Base-by-base conservation (phyloP, 2,329 filamentous ascomycete genomes). In the Exophiala spinifera region DNA sequence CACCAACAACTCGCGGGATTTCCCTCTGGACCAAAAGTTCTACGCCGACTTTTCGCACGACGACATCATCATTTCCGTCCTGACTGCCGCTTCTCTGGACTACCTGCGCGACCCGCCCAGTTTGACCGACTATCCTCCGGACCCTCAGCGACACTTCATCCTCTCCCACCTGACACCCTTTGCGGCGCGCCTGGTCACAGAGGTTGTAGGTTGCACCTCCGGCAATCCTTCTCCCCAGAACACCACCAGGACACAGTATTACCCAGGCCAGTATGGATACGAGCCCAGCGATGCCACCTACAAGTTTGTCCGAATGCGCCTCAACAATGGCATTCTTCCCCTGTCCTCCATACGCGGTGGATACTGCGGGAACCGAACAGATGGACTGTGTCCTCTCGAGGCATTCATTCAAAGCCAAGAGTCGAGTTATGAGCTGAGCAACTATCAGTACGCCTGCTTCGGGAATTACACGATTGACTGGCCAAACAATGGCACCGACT, bases 21-120 rank as follows among this genome's bases (percentile, higher is more conserved):
- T 81, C 63, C 78, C 78, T 0, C 70, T 80, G 1, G 67, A 69
- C 42, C 72, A 74, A 51, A 72, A 72, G 1, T 74, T 81, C 61
- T 81, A 79, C 61, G 71, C 77, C 55, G 78, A 81, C 61, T 79
- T 80, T 67, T 73, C 71, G 10, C 78, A 80, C 64, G 78, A 81
- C 64, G 75, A 79, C 57, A 77, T 79, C 57, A 75, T 81, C 58
- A 64, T 79, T 52, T 75, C 72, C 3, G 71, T 73, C 4, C 67
- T 82, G 11, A 72, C 77, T 0, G 79, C 79, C 3, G 72, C 82
- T 66, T 78, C 76, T 11, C 59, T 83, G 20, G 76, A 82, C 59
- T 81, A 82, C 62, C 77, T 82, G 68, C 73, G 72, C 19, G 74
- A 78, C 8, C 63, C 76, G 1, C 76, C 77, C 1, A 67, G 64